phyloP scores from a whole-genome alignment of 495 filamentous ascomycete species.

The Talaromyces adpressus region DNA sequence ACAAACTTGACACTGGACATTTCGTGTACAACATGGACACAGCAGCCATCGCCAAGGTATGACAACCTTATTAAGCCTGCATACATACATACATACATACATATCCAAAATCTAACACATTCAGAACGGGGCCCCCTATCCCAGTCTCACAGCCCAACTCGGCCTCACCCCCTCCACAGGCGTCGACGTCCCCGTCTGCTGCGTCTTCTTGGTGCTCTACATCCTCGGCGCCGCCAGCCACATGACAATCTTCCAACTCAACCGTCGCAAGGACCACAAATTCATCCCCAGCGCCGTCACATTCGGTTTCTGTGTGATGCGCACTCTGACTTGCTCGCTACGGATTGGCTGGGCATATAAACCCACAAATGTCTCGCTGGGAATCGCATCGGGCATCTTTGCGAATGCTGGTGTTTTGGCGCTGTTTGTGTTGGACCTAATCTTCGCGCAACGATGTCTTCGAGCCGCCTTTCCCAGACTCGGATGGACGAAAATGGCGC shows the following conservation, averaged over 20 bases:
- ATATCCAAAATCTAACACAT: neutral
- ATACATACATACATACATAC: no score
- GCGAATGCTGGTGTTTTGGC: conserved; percentile 70
- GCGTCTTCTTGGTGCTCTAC: conserved; percentile 62
- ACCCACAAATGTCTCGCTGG: conserved; percentile 42
- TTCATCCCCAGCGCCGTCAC: conserved; percentile 63
- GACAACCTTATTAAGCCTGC: neutral
- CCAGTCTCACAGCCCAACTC: conserved; percentile 39
- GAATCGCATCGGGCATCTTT: conserved; percentile 68
- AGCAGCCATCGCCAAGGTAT: neutral
- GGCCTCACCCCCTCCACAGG: conserved; percentile 49
- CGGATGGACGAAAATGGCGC: conserved; percentile 54
- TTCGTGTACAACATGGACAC: neutral
- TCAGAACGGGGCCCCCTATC: conserved; percentile 24
- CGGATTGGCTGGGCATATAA: conserved; percentile 47
- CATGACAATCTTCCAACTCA: conserved; percentile 58
- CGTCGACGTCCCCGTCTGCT: conserved; percentile 58
- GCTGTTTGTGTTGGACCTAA: conserved; percentile 74
- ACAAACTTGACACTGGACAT: neutral
- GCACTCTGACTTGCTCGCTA: conserved; percentile 56
- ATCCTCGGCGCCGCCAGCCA: conserved; percentile 49
- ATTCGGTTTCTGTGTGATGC: conserved; percentile 74
- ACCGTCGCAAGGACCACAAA: conserved; percentile 51
- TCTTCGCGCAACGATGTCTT: conserved; percentile 71
- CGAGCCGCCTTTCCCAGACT: conserved; percentile 63